Evolutionary conservation across 495 filamentous ascomycete genomes (phyloP), one percentile per base, ranked within the genome.

Genomic region (Penicillium fimorum): DNA sequence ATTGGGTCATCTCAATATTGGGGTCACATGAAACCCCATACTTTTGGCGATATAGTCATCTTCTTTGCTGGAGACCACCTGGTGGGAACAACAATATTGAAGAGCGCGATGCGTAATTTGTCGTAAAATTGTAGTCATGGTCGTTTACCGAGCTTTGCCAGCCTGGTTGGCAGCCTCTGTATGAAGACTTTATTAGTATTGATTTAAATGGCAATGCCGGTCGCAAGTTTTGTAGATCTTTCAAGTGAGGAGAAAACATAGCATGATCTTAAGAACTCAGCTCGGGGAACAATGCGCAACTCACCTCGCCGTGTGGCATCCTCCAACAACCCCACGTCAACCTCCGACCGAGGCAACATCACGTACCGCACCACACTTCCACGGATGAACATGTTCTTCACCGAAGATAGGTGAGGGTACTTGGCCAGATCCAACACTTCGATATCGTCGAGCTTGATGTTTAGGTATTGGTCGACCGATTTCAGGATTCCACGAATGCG

Each of bases 361-460:
- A 98, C 92, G 68, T 97, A 98, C 57, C 94, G 83, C 54, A 98
- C 94, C 29, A 97, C 94, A 52, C 91, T 96, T 7, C 94, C 94
- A 63, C 94, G 83, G 66, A 97, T 97, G 70, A 98, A 98, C 70
- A 97, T 91, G 67, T 96, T 97, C 78, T 95, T 96, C 54, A 96
- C 91, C n/a, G 92, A 94, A 32, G 83, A 87, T 67, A 98, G 72
- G 70, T 97, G 94, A 22, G 94, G 95, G 66, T 95, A 97, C 69
- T 90, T 90, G 63, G 89, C 72, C 70, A 97, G 89, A 48, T 98
- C 94, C 30, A 95, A 76, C 15, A 96, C 92, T 60, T 85, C 81
- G 60, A 97, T 92, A 68, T 97, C 89, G 68, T 98, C 93, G 37
- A 97, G 84, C 77, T 97, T 97, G 78, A 98, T 97, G 77, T 98